Percentiles rank a stretch among this genome's conserved stretches.
phyloP scores from a whole-genome alignment of 1,139 yeast species.

The Blastobotrys indianensis region DNA sequence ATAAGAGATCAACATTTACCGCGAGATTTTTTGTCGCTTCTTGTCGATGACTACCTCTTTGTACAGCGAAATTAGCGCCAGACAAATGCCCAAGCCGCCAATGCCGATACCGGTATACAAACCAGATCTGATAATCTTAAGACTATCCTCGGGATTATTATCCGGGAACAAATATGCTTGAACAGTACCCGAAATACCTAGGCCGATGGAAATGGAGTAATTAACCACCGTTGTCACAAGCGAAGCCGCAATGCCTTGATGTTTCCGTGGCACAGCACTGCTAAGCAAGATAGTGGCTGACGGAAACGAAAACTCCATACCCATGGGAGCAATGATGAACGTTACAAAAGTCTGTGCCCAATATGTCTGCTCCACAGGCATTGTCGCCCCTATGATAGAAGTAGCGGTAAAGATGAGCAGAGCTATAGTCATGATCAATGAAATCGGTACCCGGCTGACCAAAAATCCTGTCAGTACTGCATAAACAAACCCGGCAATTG shows the following conservation, averaged over 20 bases:
- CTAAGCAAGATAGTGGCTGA: constrained; percentile 52
- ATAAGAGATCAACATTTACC: background rate
- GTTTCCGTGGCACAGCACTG: constrained; percentile 44
- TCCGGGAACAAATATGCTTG: constrained; percentile 39
- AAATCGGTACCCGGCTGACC: constrained; percentile 38
- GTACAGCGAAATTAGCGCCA: constrained; percentile 3
- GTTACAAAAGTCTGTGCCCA: constrained; percentile 53
- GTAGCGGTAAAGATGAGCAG: constrained; percentile 43
- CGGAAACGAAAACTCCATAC: constrained; percentile 65
- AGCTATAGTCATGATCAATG: constrained; percentile 42
- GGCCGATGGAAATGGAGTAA: constrained; percentile 57
- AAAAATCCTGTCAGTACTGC: constrained; percentile 41
- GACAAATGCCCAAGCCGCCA: constrained; percentile 39
- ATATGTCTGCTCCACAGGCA: constrained; percentile 43
- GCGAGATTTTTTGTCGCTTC: background rate
- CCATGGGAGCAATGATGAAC: constrained; percentile 45
- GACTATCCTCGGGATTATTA: constrained; percentile 28
- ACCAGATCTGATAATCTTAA: constrained; percentile 42
- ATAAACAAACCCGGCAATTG: constrained; percentile 43
- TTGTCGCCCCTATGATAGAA: constrained; percentile 40
- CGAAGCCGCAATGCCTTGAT: constrained; percentile 64
- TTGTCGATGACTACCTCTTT: constrained; percentile 5
- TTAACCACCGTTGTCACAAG: constrained; percentile 56
- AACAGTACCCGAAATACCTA: constrained; percentile 63
- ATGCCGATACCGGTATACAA: constrained; percentile 48